Evolutionary conservation across 805 yeast genomes (phyloP).

Genomic region (Lachancea quebecensis): DNA sequence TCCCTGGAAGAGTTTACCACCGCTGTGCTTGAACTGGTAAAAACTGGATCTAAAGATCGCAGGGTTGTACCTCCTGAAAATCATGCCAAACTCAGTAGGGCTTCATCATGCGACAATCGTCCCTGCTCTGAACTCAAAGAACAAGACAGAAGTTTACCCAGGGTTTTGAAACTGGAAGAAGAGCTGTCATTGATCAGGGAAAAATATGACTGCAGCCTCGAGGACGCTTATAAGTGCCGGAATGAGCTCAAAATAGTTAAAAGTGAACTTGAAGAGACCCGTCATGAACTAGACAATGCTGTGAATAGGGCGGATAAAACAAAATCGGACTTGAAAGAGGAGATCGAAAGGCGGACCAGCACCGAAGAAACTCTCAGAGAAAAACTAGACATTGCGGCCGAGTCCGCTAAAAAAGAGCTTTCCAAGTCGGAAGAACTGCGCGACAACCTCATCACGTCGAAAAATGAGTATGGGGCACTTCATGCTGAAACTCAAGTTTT

Average conservation of each 20-base stretch:
- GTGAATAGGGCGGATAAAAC: not conserved
- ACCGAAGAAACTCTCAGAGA: not conserved
- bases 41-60: not conserved
- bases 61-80: not conserved
- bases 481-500: constrained; percentile 10
- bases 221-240: constrained; percentile 3
- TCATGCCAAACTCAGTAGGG: too few species aligned
- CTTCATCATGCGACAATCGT: not conserved
- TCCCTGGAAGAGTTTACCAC: constrained; percentile 3
- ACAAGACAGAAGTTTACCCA: not conserved
- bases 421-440: not conserved
- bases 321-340: constrained; percentile 3
- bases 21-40: not conserved
- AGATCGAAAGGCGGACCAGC: not conserved
- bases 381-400: not conserved
- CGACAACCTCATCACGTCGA: not conserved
- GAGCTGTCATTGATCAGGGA: constrained; percentile 4
- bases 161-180: not conserved
- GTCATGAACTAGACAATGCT: constrained; percentile 2
- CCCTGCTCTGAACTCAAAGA: not conserved
- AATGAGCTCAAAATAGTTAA: constrained; percentile 2
- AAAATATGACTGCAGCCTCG: constrained; percentile 3
- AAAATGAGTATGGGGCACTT: constrained; percentile 2
- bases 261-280: not conserved
- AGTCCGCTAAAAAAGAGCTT: not conserved